These are phyloP conservation scores for Tylopilus microsporus DNA, from an alignment of 1,284 basidiomycete genomes.

Conservation along the genomic window DNA sequence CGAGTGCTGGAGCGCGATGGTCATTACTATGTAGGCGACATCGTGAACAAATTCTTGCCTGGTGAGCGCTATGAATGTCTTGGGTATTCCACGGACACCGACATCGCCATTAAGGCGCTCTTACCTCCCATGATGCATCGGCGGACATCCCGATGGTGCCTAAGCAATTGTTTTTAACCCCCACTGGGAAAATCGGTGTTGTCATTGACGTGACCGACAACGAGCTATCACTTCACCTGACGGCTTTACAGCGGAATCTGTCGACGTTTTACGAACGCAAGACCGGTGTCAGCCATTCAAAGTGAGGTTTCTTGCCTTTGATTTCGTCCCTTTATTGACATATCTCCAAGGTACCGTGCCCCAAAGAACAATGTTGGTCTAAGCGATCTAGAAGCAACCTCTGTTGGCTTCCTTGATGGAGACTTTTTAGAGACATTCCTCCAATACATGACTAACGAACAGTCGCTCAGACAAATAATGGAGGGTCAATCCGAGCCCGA, in stretches of 20 bases:
- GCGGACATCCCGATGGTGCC: conserved; percentile 43
- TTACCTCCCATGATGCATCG: conserved; percentile 36
- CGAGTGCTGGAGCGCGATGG: conserved; percentile 57
- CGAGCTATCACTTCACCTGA: conserved; percentile 59
- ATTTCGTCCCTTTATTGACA: neutral
- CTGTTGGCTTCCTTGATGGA: conserved; percentile 84
- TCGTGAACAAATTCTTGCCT: conserved; percentile 64
- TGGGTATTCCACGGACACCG: neutral
- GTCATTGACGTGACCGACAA: conserved; percentile 60
- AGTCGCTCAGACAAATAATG: conserved; percentile 44
- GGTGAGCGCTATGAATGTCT: conserved; percentile 36
- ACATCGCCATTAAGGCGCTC: conserved; percentile 37
- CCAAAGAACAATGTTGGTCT: conserved; percentile 54
- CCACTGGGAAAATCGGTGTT: conserved; percentile 78
- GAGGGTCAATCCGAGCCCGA: conserved; percentile 47
- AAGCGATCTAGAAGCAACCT: conserved; percentile 50
- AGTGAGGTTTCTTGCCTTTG: conserved; percentile 40
- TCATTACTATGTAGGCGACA: conserved; percentile 63
- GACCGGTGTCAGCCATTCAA: conserved; percentile 61
- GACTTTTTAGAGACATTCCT: conserved; percentile 78
- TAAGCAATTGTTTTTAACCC: conserved; percentile 73
- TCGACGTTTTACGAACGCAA: conserved; percentile 50
- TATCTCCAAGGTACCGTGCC: conserved; percentile 55
- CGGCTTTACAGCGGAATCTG: conserved; percentile 77
- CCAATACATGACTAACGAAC: conserved; percentile 31